Evolutionary conservation across 148 eudicot species (phyloP), one percentile per base, ranked within the genome.

Genomic region (Rhododendron ovatum): DNA sequence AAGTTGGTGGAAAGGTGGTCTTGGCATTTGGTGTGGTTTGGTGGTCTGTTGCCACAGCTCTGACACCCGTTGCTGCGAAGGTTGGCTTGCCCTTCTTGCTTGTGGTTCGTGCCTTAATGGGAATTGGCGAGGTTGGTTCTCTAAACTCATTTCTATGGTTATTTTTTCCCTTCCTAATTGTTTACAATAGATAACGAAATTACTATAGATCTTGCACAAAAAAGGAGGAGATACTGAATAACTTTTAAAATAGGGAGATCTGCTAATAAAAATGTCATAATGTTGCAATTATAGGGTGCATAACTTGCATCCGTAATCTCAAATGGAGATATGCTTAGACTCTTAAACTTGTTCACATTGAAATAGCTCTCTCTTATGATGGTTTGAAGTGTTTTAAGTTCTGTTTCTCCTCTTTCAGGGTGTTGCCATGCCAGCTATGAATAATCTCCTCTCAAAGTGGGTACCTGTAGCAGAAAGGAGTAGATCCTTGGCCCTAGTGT

Each of bases 401-500:
- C 71, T 65, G 7, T 78, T 59, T 89, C 81, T 84, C 30, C n/a
- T 87, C 51, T 83, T 83, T 37, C 90, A 97, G 99, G 99, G 99
- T 85, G 99, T 97, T 86, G 99, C 99, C 45, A 97, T 97, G 99
- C 99, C 99, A 71, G 99, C 99, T 71, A 97, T 97, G 99, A 95
- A 93, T 78, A 97, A 95, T 90, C 91, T 97, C 78, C 91, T 97
- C 43, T 92, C 98, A 81, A 97, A 94, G 85, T 97, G 99, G 99
- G 95, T 97, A 84, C 99, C 99, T 48, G 95, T 97, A 45, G 89
- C 94, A 30, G 99, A 97, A 89, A 97, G 99, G 92, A 97, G 99
- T 88, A 89, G 99, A 90, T 93, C 99, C 33, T 91, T 97, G 89
- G 98, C 99, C 78, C 88, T 95, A 33, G 98, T 97, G 30, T 97